phyloP scores from a whole-genome alignment of 495 filamentous ascomycete genomes.

The Trichocladium antarcticum region DNA sequence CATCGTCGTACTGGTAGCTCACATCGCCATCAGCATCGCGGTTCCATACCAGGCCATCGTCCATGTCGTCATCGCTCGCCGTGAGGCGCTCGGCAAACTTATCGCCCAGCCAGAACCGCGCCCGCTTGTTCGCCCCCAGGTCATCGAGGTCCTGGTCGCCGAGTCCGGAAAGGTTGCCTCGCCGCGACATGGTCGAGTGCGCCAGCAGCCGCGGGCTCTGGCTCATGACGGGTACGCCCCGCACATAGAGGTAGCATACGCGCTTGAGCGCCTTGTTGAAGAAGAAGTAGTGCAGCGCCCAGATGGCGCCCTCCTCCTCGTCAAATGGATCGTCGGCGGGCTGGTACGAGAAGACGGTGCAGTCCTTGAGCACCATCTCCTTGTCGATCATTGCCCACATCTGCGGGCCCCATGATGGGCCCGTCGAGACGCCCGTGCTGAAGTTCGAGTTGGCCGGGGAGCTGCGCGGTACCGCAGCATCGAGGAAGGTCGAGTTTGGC shows the following conservation, averaged over 20 bases:
- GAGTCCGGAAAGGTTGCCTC: constrained; percentile 3
- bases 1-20: constrained; percentile 43
- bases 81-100: constrained; percentile 35
- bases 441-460: constrained; percentile 20
- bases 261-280: constrained; percentile 88
- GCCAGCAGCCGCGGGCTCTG: constrained; percentile 43
- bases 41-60: constrained; percentile 38
- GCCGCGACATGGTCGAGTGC: constrained; percentile 18
- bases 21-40: constrained; percentile 42
- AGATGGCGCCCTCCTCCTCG: constrained; percentile 82
- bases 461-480: constrained; percentile 17
- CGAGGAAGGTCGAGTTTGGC: constrained; percentile 34
- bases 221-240: constrained; percentile 73
- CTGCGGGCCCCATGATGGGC: constrained; percentile 60
- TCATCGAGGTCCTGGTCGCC: constrained; percentile 9
- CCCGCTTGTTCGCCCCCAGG: constrained; percentile 57
- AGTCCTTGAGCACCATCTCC: constrained; percentile 80
- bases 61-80: constrained; percentile 36
- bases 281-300: constrained; percentile 94
- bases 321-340: constrained; percentile 78
- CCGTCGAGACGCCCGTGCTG: constrained; percentile 22
- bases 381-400: constrained; percentile 88
- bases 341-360: constrained; percentile 72
- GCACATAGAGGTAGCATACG: constrained; percentile 88
- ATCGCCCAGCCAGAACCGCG: constrained; percentile 73